phyloP scores from a whole-genome alignment of 371 early-diverging fungal genomes.

The Mortierella sp. region DNA sequence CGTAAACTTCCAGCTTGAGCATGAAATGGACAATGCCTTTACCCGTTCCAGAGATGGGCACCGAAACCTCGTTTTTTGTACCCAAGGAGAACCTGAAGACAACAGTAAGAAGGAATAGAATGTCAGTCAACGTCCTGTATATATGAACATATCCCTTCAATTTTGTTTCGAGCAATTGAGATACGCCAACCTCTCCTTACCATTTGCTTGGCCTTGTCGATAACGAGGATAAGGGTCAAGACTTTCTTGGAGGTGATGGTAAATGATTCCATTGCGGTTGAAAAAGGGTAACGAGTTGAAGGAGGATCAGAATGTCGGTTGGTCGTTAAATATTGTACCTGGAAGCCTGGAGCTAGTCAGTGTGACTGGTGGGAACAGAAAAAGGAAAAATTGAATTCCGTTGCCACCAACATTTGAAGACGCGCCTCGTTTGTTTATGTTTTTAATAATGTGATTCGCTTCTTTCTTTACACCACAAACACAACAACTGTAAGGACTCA shows the following conservation, averaged over 20 bases:
- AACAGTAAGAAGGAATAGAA: slow-evolving; percentile 15
- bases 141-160: neutral
- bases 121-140: neutral
- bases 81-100: slow-evolving; percentile 72
- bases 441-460: neutral
- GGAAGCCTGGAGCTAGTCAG: too few relatives aligned
- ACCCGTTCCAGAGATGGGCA: slow-evolving; percentile 74
- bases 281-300: neutral
- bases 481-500: neutral
- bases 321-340: too few relatives aligned
- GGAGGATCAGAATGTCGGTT: neutral
- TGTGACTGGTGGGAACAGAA: neutral
- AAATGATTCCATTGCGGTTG: slow-evolving; percentile 32
- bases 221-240: slow-evolving; percentile 48
- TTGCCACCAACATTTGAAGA: slow-evolving; percentile 4
- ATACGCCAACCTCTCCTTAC: neutral
- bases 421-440: slow-evolving; percentile 3
- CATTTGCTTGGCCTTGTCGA: slow-evolving; percentile 43
- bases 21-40: neutral
- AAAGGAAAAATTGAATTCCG: neutral
- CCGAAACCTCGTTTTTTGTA: slow-evolving; percentile 86
- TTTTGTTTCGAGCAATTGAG: neutral
- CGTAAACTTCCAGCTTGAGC: neutral
- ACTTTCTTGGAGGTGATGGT: slow-evolving; percentile 48
- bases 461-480: neutral